These are phyloP conservation scores for Iris macrosiphon DNA, from an alignment of 106 monocot genomes.

Conservation along the genomic window DNA sequence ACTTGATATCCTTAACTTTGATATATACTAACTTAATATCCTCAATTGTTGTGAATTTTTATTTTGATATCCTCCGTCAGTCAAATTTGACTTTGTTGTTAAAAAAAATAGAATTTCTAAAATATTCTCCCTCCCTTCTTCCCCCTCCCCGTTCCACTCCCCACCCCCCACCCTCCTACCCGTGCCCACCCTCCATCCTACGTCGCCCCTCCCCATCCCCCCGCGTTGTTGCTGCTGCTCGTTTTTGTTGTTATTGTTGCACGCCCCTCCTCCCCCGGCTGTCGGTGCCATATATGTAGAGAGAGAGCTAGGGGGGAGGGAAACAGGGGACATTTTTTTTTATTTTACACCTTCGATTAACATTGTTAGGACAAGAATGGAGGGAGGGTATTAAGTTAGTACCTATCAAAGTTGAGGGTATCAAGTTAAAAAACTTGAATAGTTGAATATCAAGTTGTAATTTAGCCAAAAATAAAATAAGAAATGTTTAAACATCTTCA, in stretches of 20 bases:
- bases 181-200: constrained; percentile 68
- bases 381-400: neutral
- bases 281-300: neutral
- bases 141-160: constrained; percentile 83
- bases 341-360: neutral
- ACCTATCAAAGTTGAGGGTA: neutral
- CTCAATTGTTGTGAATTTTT: too few relatives aligned
- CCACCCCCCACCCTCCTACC: constrained; percentile 76
- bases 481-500: too few relatives aligned
- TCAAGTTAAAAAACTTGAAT: too few relatives aligned
- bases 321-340: too few relatives aligned
- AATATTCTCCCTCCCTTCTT: constrained; percentile 66
- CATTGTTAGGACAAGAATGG: neutral
- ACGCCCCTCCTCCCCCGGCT: neutral
- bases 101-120: neutral
- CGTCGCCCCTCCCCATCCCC: neutral
- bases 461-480: too few relatives aligned
- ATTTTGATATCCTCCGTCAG: constrained; percentile 1
- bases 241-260: neutral
- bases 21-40: too few relatives aligned
- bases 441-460: too few relatives aligned
- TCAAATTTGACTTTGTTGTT: constrained; percentile 58
- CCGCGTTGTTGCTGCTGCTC: neutral
- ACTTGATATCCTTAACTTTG: too few relatives aligned
- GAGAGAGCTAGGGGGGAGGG: neutral